Evolutionary conservation across 2,329 filamentous ascomycete species (phyloP).

Genomic region (Botrytis aclada): DNA sequence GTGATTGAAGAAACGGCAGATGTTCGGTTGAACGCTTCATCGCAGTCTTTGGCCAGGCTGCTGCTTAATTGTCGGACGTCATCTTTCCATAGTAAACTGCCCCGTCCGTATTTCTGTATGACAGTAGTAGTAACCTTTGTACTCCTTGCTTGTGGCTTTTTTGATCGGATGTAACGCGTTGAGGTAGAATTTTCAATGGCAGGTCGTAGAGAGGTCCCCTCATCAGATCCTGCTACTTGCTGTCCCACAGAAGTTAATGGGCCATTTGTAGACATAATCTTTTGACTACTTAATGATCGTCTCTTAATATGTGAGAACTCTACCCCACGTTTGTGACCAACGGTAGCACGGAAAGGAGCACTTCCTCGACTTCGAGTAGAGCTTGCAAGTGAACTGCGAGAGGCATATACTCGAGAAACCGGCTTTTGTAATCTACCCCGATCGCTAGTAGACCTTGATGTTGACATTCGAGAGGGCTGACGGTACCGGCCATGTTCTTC

Average conservation of each 20-base stretch:
- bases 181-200: constrained; percentile 24
- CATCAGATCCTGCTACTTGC: constrained; percentile 31
- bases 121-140: constrained; percentile 18
- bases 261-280: constrained; percentile 12
- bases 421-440: constrained; percentile 22
- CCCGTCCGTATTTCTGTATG: constrained; percentile 23
- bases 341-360: constrained; percentile 42
- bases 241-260: constrained; percentile 1
- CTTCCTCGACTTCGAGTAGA: constrained; percentile 42
- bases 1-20: constrained; percentile 40
- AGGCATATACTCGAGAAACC: constrained; percentile 38
- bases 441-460: constrained; percentile 17
- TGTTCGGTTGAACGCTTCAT: constrained; percentile 82
- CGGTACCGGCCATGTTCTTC: constrained; percentile 9
- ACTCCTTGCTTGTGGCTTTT: constrained; percentile 25
- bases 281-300: constrained; percentile 23
- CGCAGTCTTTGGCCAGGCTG: constrained; percentile 84
- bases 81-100: constrained; percentile 54
- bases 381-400: constrained; percentile 48
- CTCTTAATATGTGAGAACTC: constrained; percentile 57
- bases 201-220: constrained; percentile 23
- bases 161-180: constrained; percentile 35
- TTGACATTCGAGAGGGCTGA: constrained; percentile 5
- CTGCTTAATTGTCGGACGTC: constrained; percentile 81
- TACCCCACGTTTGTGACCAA: constrained; percentile 58